Conservation (phyloP, 257 asterid genomes). For the Forsythia viridissima region DNA sequence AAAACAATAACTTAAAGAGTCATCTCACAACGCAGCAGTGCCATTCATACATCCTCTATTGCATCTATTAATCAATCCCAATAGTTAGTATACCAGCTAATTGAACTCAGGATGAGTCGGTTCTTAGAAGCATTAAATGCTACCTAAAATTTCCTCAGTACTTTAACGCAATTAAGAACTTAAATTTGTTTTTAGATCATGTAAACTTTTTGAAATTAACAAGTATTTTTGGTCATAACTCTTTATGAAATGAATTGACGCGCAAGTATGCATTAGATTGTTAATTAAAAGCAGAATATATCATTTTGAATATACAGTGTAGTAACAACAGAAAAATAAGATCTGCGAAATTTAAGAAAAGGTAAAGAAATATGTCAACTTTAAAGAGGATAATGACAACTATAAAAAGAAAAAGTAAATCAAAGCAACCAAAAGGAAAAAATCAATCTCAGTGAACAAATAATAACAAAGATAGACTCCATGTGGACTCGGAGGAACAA, state of each 20-base stretch:
- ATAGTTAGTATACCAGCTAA: not conserved
- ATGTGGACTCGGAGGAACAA: not conserved
- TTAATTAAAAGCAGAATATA: not conserved
- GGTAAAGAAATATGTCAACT: not conserved
- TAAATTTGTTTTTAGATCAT: not conserved
- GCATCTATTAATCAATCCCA: not conserved
- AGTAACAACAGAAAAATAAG: not conserved
- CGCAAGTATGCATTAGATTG: not conserved
- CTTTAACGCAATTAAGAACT: not conserved
- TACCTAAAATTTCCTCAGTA: not conserved
- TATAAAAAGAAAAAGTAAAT: not conserved
- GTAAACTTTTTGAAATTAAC: not conserved
- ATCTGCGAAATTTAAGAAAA: not conserved
- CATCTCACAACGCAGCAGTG: not conserved
- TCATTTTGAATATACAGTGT: not conserved
- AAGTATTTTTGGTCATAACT: not conserved
- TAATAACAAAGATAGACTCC: not conserved
- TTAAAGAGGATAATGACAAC: not conserved
- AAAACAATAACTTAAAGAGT: conserved; percentile 14
- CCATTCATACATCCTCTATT: not conserved
- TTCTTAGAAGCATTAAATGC: conserved; percentile 11
- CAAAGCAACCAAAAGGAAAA: not conserved
- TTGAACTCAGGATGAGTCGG: not conserved
- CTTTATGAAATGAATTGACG: not conserved
- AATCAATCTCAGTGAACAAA: not conserved